These are phyloP conservation scores for Pyricularia sp. DNA, from an alignment of 2,329 filamentous ascomycete genomes.

Conservation along the genomic window DNA sequence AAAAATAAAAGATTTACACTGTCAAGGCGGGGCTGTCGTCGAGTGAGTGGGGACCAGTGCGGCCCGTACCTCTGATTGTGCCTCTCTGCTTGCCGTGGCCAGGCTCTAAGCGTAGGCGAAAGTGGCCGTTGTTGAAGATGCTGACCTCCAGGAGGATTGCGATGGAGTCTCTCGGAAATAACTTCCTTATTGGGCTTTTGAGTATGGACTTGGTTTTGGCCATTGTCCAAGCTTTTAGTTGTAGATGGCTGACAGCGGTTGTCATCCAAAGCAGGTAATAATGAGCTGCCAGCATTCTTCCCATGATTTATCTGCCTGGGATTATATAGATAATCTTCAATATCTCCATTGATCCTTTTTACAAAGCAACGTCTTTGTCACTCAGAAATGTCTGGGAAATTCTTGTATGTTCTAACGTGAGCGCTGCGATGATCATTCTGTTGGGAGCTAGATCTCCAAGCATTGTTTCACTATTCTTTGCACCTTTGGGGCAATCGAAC, in stretches of 20 bases:
- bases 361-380: too few relatives aligned
- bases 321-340: neutral
- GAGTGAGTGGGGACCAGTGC: neutral
- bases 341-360: neutral
- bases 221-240: neutral
- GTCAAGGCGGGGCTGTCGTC: too few relatives aligned
- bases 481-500: too few relatives aligned
- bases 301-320: neutral
- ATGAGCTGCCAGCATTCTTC: neutral
- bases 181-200: neutral
- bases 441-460: too few relatives aligned
- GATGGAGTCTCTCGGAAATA: neutral
- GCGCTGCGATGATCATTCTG: too few relatives aligned
- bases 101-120: neutral
- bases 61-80: neutral
- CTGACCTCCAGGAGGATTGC: neutral
- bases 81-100: neutral
- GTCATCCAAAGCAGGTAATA: neutral
- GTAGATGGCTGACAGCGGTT: neutral
- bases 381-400: too few relatives aligned
- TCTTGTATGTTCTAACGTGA: too few relatives aligned
- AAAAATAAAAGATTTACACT: too few relatives aligned
- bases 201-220: neutral
- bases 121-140: neutral
- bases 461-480: too few relatives aligned